Evolutionary conservation across 768 basidiomycete genomes (phyloP), one percentile per base, ranked within the genome.

Genomic region (Peribolospora kevripleyi): DNA sequence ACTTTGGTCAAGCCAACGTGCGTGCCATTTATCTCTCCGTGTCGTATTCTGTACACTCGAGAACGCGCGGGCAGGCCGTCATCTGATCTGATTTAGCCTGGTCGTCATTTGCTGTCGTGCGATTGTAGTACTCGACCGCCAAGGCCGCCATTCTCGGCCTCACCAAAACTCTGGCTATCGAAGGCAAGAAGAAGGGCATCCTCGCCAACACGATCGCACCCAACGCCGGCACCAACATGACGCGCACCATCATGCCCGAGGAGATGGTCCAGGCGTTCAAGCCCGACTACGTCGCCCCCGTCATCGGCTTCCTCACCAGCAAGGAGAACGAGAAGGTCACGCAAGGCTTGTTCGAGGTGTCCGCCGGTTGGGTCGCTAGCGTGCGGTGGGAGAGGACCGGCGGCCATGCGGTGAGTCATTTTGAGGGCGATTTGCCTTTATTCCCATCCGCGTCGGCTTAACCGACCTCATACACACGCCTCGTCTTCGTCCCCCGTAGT

Each of bases 91-190:
- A 45, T 13, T 7, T 7, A 2, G 8, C 8, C 25, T 25, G 25
- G 25, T 1, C 25, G 25, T 25, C 25, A 25, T 7, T 10, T 36
- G 45, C 42, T 51, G 25, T 42, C 50, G 50, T 37, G 3, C 51
- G 46, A 57, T 51, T 38, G 7, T 54, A 82, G 78, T 95, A 95
- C 67, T 80, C 84, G 9, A 80, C 90, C 3, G 93, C 87, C 5
- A 97, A 95, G 67, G 81, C 86, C 55, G 88, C 76, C 25, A 83
- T 97, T 61, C 80, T 84, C 59, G 86, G 85, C 54, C 67, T 98
- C 10, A 90, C 88, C n/a, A 76, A 79, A 51, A 80, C 86, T 0
- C 76, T 97, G 25, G 87, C 80, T 3, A 78, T 88, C 55, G 93
- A 98, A 68, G 93, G 93, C 51, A 73, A 74, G 65, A 85, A 85